phyloP scores from a whole-genome alignment of 2,329 filamentous ascomycete genomes.

The Colletotrichum nymphaeae region DNA sequence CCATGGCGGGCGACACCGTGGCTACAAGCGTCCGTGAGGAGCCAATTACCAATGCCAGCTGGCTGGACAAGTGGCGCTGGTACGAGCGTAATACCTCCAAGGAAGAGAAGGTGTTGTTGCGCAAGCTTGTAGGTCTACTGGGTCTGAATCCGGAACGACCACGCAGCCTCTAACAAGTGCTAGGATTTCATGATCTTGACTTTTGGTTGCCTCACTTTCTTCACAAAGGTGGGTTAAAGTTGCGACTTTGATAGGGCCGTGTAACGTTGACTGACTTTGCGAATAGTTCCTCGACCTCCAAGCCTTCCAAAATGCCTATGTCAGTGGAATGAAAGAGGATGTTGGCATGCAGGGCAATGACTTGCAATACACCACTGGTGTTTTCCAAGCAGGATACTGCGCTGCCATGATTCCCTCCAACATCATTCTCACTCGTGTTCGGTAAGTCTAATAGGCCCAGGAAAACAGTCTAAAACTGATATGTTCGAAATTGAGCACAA shows the following conservation, averaged over 20 bases:
- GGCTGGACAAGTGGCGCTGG: conserved; percentile 25
- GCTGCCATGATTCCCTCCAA: conserved; percentile 72
- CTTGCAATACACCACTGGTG: conserved; percentile 64
- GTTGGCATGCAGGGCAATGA: conserved; percentile 46
- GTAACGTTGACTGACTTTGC: background rate
- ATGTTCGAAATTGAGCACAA: too few relatives aligned
- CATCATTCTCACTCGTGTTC: conserved; percentile 62
- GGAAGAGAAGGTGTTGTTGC: conserved; percentile 58
- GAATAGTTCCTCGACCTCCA: conserved; percentile 10
- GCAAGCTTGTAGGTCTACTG: conserved; percentile 55
- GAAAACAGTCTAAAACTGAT: accelerated
- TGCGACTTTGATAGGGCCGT: accelerated
- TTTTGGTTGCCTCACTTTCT: conserved; percentile 70
- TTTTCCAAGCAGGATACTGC: conserved; percentile 58
- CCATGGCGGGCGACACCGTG: conserved; percentile 12
- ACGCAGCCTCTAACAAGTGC: background rate
- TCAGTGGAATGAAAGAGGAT: conserved; percentile 51
- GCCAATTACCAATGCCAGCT: background rate
- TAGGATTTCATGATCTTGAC: conserved; percentile 72
- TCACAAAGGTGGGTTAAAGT: conserved; percentile 57
- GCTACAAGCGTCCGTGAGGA: background rate
- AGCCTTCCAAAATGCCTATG: conserved; percentile 49
- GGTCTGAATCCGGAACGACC: background rate
- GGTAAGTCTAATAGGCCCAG: background rate
- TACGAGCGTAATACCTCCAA: conserved; percentile 32